Percentiles rank a stretch among this genome's conserved stretches.
Conservation (phyloP, 2,329 filamentous ascomycete genomes). For the Monilinia aucupariae region DNA sequence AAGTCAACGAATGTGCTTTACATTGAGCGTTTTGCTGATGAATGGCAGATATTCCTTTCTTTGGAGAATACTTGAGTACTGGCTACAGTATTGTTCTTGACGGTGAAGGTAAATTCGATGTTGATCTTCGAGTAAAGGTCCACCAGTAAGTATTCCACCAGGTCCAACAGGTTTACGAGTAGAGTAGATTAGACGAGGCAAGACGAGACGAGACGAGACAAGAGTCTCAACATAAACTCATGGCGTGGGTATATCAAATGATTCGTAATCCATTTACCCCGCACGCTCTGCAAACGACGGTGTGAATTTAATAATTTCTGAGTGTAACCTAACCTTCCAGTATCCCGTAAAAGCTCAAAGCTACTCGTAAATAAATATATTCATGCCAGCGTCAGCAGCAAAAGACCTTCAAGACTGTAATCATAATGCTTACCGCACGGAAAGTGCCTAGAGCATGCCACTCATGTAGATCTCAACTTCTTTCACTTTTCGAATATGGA, state of each 20-base stretch:
- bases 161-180: too few relatives aligned
- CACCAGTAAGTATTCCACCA: too few relatives aligned
- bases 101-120: not conserved
- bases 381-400: not conserved
- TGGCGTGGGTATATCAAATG: not conserved
- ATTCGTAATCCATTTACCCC: not conserved
- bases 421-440: constrained; percentile 31
- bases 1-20: not conserved
- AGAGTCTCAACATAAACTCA: not conserved
- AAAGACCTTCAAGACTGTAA: not conserved
- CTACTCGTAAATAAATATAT: not conserved
- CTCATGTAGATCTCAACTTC: constrained; percentile 35
- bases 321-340: too few relatives aligned
- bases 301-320: not conserved
- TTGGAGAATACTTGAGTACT: not conserved
- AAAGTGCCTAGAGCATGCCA: constrained; percentile 33
- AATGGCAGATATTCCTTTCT: not conserved
- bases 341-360: not conserved
- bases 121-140: not conserved
- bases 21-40: not conserved
- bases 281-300: not conserved
- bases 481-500: constrained; percentile 35
- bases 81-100: not conserved
- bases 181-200: too few relatives aligned
- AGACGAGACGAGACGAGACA: too few relatives aligned